Evolutionary conservation across 768 basidiomycete species (phyloP).

Genomic region (Pleurotus sapidus): DNA sequence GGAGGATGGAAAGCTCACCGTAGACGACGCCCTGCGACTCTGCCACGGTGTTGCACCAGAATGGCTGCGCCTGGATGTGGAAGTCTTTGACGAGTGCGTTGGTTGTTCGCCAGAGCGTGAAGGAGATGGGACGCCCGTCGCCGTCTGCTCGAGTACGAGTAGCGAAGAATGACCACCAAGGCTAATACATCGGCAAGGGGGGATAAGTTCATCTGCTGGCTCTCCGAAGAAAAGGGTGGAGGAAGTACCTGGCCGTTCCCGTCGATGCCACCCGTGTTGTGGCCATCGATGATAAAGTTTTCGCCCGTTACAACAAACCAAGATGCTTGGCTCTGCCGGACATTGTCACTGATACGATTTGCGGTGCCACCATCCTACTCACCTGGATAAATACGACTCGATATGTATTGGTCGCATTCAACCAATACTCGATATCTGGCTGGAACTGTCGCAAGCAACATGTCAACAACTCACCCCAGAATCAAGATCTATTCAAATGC

Average conservation of each 20-base stretch:
- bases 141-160: conserved; percentile 46
- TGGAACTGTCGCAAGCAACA: conserved; percentile 37
- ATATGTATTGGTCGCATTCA: conserved; percentile 51
- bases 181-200: conserved; percentile 20
- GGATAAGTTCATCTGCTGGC: neutral
- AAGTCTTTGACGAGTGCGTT: conserved; percentile 44
- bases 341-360: neutral
- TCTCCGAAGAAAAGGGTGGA: too few species aligned
- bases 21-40: conserved; percentile 41
- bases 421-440: conserved; percentile 54
- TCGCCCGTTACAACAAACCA: conserved; percentile 61
- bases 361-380: neutral
- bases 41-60: conserved; percentile 59
- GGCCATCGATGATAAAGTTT: conserved; percentile 54
- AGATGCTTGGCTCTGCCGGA: conserved; percentile 50
- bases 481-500: conserved; percentile 7
- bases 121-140: conserved; percentile 55
- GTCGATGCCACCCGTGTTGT: conserved; percentile 53
- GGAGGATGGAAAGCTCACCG: neutral
- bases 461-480: neutral
- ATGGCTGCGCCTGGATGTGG: conserved; percentile 50
- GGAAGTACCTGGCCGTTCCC: conserved; percentile 53
- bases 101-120: conserved; percentile 45
- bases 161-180: conserved; percentile 57
- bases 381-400: conserved; percentile 64